Base-by-base conservation (phyloP, 208 protist genomes). In the Leishmania lainsoni region DNA sequence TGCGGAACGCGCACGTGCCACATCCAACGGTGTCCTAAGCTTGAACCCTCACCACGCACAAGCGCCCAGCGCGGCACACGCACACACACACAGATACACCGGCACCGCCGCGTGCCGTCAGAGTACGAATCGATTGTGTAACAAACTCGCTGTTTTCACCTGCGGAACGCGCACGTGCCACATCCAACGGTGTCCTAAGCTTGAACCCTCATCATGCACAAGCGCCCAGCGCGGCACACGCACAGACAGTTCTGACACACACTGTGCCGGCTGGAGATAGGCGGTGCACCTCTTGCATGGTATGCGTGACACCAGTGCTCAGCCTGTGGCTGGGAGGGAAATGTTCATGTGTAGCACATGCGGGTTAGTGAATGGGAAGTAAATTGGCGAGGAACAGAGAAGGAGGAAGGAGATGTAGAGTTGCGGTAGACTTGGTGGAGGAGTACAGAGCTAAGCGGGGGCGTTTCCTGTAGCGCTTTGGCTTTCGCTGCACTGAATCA, bases 141-240 rank as follows among this genome's bases (percentile, higher is more conserved):
- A 81, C 79, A 81, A 87, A 84, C 74, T 81, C 48, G 79, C 72
- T 84, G 32, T 80, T 87, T 87, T 87, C 81, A 83, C 80, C 61
- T 84, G 80, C 76, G 61, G 77, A 39, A 39, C 35, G 35, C 35
- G 35, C 66, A 52, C 70, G 70, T 42, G 65, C 80, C 81, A 72
- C 84, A 87, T 87, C 84, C 84, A 87, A 87, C 85, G 84, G 84
- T 87, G 84, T 87, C 84, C 84, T 87, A 87, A 87, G 77, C 86
- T 84, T 86, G 86, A 56, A 81, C 42, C 85, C 68, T 86, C 78
- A 86, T 87, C 59, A 42, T 29, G 6, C 39, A 61, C 66, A 75
- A 29, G 39, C 76, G 2, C 35, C 35, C 35, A 39, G 35, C 35
- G 35, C 35, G 35, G 35, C 35, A 39, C 35, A 39, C 35, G 35